Evolutionary conservation across 2,329 filamentous ascomycete genomes (phyloP), one percentile per base, ranked within the genome.

Genomic region (Aureobasidium uvarum): DNA sequence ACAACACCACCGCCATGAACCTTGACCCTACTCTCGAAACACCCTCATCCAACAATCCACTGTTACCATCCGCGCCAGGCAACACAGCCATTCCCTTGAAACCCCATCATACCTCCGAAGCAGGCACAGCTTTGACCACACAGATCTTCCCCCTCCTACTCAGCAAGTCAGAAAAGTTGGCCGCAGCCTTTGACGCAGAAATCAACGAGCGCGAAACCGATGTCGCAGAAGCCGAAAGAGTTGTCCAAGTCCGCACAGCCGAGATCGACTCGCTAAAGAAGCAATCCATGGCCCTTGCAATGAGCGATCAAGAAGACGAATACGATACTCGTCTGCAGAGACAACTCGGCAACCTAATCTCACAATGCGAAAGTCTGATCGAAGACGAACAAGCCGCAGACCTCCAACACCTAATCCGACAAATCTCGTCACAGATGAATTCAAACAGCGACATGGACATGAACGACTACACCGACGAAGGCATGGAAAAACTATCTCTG

Each of bases 181-280:
- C 81, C 5, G 68, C 71, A 23, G 77, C 78, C 65, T 92, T 91
- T 72, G 91, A 95, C 66, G 85, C 88, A 33, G 89, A 94, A 73
- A 85, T 91, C 71, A 83, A 84, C 62, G 89, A 92, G 69, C 92
- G 91, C 73, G 86, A 91, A 62, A 75, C 75, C 3, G 81, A 83
- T 67, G 72, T 77, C 0, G 71, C 74, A 11, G 81, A 83, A 67
- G 79, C 80, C 1, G 77, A 81, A 64, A 77, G 80, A 3, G 78
- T 83, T 1, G 76, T 79, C 25, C 76, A 76, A 67, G 88, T 88
- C 69, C 87, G 89, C 0, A 85, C 89, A 68, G 81, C 84, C 38
- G 90, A 94, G 73, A 81, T 91, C 4, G 83, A 84, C 51, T 78
- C 80, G 1, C 79, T 89, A 18, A 84, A 82, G 14, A 83, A 85